These are phyloP conservation scores for Phyllostachys edulis DNA, from an alignment of 176 grass and related monocot genomes.

Conservation along the genomic window DNA sequence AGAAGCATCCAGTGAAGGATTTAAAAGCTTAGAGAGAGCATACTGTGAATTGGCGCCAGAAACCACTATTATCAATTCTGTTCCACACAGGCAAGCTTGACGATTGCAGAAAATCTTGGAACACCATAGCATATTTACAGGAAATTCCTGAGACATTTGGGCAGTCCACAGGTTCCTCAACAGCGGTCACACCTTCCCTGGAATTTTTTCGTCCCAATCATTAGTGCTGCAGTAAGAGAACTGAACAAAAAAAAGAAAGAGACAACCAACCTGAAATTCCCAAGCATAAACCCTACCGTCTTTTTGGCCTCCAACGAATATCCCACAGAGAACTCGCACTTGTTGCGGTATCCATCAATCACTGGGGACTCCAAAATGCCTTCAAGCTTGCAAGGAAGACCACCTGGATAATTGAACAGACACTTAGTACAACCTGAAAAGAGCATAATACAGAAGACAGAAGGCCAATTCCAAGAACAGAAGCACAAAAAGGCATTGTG, in stretches of 20 bases:
- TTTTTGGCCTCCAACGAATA: constrained; percentile 73
- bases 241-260: constrained; percentile 7
- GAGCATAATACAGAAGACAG: background rate
- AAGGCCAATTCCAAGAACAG: background rate
- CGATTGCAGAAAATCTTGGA: constrained; percentile 75
- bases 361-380: constrained; percentile 90
- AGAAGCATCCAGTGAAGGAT: constrained; percentile 6
- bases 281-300: constrained; percentile 95
- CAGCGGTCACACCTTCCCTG: constrained; percentile 94
- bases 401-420: constrained; percentile 61
- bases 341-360: constrained; percentile 89
- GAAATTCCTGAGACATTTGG: constrained; percentile 86
- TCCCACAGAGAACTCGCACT: constrained; percentile 97
- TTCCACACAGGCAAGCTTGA: constrained; percentile 76
- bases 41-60: constrained; percentile 98
- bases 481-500: constrained; percentile 12
- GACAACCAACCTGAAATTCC: constrained; percentile 82
- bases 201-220: constrained; percentile 36
- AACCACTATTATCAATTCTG: constrained; percentile 83
- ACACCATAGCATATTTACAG: constrained; percentile 66
- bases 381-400: constrained; percentile 96
- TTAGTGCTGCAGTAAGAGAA: constrained; percentile 21
- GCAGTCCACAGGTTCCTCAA: constrained; percentile 90
- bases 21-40: constrained; percentile 22
- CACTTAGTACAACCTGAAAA: background rate